Conservation (phyloP, 495 filamentous ascomycete genomes). For the Penicillium chermesinum region DNA sequence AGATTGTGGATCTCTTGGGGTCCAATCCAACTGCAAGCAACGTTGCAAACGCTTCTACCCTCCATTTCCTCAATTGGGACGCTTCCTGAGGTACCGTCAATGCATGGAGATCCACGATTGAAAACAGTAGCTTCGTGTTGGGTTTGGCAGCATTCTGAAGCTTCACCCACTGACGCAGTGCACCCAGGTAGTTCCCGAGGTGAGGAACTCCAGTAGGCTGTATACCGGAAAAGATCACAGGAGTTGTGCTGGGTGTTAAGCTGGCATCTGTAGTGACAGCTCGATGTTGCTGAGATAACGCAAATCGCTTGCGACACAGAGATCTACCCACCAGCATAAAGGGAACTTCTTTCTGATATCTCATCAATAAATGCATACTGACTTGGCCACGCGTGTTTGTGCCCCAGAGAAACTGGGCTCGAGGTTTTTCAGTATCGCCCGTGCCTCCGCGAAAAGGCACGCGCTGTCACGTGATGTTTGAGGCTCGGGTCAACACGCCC, state of each 20-base stretch:
- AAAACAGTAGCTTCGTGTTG: slow-evolving; percentile 65
- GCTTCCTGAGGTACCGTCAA: slow-evolving; percentile 71
- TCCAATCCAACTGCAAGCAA: slow-evolving; percentile 81
- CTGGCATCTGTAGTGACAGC: slow-evolving; percentile 10
- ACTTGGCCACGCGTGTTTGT: not conserved
- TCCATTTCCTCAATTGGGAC: slow-evolving; percentile 52
- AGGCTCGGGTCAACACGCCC: not conserved
- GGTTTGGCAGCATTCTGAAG: slow-evolving; percentile 60
- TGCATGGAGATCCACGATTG: slow-evolving; percentile 88
- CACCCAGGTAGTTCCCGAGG: slow-evolving; percentile 92
- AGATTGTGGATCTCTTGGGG: slow-evolving; percentile 69
- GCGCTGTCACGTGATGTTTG: not conserved
- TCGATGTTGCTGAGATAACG: slow-evolving; percentile 10
- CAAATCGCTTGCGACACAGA: not conserved
- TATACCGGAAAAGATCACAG: slow-evolving; percentile 81
- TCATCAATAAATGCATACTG: slow-evolving; percentile 9
- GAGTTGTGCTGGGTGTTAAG: slow-evolving; percentile 11
- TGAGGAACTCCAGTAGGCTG: slow-evolving; percentile 96
- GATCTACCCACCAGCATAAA: slow-evolving; percentile 5
- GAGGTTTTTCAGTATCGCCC: not conserved
- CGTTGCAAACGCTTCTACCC: slow-evolving; percentile 68
- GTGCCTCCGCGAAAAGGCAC: not conserved
- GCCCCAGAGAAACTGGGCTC: not conserved
- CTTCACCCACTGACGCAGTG: slow-evolving; percentile 77
- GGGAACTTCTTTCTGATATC: not conserved